Evolutionary conservation across 306 rosid genomes (phyloP).

Genomic region (Biancaea sappan): DNA sequence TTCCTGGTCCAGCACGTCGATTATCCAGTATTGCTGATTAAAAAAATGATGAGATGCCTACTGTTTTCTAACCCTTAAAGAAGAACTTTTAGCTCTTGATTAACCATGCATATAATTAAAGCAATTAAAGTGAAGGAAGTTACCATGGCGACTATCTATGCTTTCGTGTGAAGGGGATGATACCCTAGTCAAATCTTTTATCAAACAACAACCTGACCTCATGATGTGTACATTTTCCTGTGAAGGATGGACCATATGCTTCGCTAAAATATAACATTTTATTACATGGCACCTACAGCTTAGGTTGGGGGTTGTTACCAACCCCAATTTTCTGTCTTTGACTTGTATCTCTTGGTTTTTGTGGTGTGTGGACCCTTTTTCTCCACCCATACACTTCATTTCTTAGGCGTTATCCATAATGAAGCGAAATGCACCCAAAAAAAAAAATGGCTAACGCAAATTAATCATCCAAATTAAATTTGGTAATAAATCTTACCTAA

Average conservation of each 20-base stretch:
- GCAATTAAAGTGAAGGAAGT: neutral
- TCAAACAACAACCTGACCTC: constrained; percentile 19
- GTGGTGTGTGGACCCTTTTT: constrained; percentile 39
- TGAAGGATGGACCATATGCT: constrained; percentile 19
- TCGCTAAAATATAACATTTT: constrained; percentile 6
- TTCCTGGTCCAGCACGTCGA: neutral
- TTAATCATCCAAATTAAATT: neutral
- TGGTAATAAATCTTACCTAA: neutral
- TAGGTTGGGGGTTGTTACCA: constrained; percentile 38
- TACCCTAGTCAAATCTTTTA: constrained; percentile 9
- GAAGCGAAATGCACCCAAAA: neutral
- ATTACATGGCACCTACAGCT: constrained; percentile 8
- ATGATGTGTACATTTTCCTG: constrained; percentile 25
- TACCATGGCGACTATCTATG: neutral
- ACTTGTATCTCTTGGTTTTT: constrained; percentile 50
- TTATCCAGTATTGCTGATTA: neutral
- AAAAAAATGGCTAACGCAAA: neutral
- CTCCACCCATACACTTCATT: constrained; percentile 20
- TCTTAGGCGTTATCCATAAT: neutral
- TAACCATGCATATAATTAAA: too few species aligned
- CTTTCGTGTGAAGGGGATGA: constrained; percentile 14
- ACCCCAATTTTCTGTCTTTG: constrained; percentile 47
- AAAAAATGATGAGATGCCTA: neutral
- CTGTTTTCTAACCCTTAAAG: neutral
- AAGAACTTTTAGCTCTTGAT: neutral